Evolutionary conservation across 805 yeast genomes (phyloP), one percentile per base, ranked within the genome.

Genomic region (Barnettozyma wickerhamii): DNA sequence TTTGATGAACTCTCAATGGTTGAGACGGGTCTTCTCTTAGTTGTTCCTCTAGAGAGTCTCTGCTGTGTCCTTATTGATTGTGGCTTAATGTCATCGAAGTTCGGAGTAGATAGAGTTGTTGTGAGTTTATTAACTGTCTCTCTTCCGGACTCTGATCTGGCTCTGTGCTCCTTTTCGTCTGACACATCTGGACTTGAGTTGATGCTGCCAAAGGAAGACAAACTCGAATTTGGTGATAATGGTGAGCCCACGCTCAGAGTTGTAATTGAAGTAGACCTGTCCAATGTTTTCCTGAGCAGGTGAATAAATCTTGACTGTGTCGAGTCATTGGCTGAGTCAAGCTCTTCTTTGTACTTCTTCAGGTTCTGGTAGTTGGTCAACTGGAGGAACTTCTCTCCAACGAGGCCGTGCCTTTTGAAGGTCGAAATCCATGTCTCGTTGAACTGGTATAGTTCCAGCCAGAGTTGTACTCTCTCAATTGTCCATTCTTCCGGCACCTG

Each of bases 371-470:
- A 84, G 32, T 81, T 85, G 36, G 79, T 72, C 49, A 89, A 64
- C 37, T 75, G 79, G 19, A 88, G 59, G 51, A 89, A 88, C 20
- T 72, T 65, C 34, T 76, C 72, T 0, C 89, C 88, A 9, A 70
- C 64, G 3, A 89, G 66, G 37, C 76, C 75, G 45, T 77, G 69
- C 32, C 69, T 68, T 30, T 64, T 64, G 59, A 89, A 84, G 14
- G 79, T 72, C 5, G 68, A 74, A n/a, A 74, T 66, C 96, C 96
- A 89, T 12, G 81, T 66, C 4, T 71, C 74, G 49, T 83, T 82
- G 61, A 89, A 89, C 17, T 74, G 70, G 56, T 88, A 72, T n/a
- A 60, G 51, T 7, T 73, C 79, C 19, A 89, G 67, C 95, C 95
- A 89, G 35, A 64, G 57, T 0, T 70, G 44, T 1, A 88, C 90